Evolutionary conservation across 805 yeast genomes (phyloP).

Genomic region (Ogataea saltuana): DNA sequence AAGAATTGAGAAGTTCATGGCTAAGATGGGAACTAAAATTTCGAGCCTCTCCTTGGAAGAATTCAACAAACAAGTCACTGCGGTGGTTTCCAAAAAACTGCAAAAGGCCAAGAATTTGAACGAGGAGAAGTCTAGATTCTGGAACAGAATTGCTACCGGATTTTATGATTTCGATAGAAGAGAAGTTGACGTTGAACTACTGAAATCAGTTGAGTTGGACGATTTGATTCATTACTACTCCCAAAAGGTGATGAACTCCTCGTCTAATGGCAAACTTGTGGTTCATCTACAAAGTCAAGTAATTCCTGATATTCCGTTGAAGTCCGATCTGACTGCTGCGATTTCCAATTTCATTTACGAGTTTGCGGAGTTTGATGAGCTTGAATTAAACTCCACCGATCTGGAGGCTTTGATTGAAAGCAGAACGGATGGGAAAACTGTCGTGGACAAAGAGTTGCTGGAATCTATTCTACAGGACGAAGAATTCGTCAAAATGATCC

Average conservation of each 20-base stretch:
- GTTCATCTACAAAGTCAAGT: constrained; percentile 65
- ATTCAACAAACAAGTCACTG: constrained; percentile 65
- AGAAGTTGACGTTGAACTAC: constrained; percentile 54
- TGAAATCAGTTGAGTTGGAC: constrained; percentile 52
- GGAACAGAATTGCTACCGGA: constrained; percentile 71
- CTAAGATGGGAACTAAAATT: constrained; percentile 43
- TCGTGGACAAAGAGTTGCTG: constrained; percentile 10
- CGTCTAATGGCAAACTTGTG: constrained; percentile 44
- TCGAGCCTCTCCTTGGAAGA: constrained; percentile 59
- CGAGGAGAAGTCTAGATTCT: constrained; percentile 71
- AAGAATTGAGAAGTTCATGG: constrained; percentile 70
- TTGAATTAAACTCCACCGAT: constrained; percentile 29
- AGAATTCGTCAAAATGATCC: constrained; percentile 19
- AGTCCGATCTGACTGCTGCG: constrained; percentile 28
- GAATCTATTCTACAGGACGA: constrained; percentile 17
- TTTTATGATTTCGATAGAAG: constrained; percentile 71
- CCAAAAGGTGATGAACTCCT: constrained; percentile 36
- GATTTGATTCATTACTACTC: constrained; percentile 61
- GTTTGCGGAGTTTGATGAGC: constrained; percentile 28
- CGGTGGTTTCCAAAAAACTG: constrained; percentile 63
- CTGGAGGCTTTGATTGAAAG: constrained; percentile 26
- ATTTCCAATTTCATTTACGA: constrained; percentile 34
- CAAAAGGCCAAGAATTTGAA: constrained; percentile 74
- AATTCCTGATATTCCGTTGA: constrained; percentile 24
- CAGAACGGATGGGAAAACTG: constrained; percentile 12